Percentiles rank a stretch among this genome's conserved stretches.
Evolutionary conservation across 164 flowering plant species (phyloP).

Genomic region (Vitis vinifera): ASM3070453v1 NC_081812.1:341001-341500

Average conservation of each 20-base stretch:
- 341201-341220: constrained; percentile 20
- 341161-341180: constrained; percentile 4
- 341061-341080: constrained; percentile 2
- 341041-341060: constrained; percentile 6
- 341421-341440: constrained; percentile 94
- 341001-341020: not conserved
- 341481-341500: constrained; percentile 94
- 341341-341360: constrained; percentile 36
- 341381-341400: constrained; percentile 35
- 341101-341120: constrained; percentile 12
- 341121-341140: constrained; percentile 12
- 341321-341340: constrained; percentile 48
- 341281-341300: constrained; percentile 46
- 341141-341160: constrained; percentile 12
- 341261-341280: constrained; percentile 68
- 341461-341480: constrained; percentile 97
- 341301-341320: constrained; percentile 46
- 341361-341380: constrained; percentile 14
- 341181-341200: constrained; percentile 19
- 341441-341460: constrained; percentile 95
- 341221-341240: constrained; percentile 80
- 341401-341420: constrained; percentile 35
- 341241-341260: constrained; percentile 74
- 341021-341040: constrained; percentile 5
- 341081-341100: constrained; percentile 8